Evolutionary conservation across 2,329 filamentous ascomycete species (phyloP).

Genomic region (Chaetomiaceae sp.): DNA sequence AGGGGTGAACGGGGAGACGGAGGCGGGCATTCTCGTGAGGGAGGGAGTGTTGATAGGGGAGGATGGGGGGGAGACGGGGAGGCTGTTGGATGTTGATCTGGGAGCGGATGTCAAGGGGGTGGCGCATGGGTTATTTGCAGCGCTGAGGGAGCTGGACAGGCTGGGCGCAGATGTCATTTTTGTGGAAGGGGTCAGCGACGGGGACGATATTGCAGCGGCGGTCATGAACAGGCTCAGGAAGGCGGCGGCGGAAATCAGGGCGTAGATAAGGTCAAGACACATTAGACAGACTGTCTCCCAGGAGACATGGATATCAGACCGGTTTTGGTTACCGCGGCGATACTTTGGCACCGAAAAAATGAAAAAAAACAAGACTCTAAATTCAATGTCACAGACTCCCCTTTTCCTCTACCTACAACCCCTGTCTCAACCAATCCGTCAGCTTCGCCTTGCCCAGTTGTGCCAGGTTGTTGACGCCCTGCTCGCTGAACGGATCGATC

Average conservation of each 20-base stretch:
- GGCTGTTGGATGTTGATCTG: constrained; percentile 65
- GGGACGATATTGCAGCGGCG: constrained; percentile 77
- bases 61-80: constrained; percentile 33
- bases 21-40: constrained; percentile 36
- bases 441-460: constrained; percentile 91
- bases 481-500: constrained; percentile 85
- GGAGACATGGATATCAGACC: constrained; percentile 3
- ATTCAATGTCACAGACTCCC: constrained; percentile 9
- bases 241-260: constrained; percentile 60
- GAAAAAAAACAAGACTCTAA: neutral
- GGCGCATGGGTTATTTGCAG: constrained; percentile 82
- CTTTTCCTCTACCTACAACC: constrained; percentile 48
- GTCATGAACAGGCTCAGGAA: constrained; percentile 82
- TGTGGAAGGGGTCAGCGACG: constrained; percentile 80
- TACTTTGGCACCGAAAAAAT: neutral
- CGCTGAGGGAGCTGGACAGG: constrained; percentile 78
- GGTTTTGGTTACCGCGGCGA: too few relatives aligned
- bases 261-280: constrained; percentile 40
- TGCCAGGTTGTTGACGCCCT: constrained; percentile 89
- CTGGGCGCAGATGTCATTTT: constrained; percentile 77
- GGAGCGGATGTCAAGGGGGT: constrained; percentile 68
- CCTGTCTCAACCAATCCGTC: constrained; percentile 85
- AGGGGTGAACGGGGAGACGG: constrained; percentile 26
- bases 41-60: constrained; percentile 38
- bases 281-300: constrained; percentile 21